phyloP scores from a whole-genome alignment of 495 filamentous ascomycete species.

The Wilcoxina mikolae region DNA sequence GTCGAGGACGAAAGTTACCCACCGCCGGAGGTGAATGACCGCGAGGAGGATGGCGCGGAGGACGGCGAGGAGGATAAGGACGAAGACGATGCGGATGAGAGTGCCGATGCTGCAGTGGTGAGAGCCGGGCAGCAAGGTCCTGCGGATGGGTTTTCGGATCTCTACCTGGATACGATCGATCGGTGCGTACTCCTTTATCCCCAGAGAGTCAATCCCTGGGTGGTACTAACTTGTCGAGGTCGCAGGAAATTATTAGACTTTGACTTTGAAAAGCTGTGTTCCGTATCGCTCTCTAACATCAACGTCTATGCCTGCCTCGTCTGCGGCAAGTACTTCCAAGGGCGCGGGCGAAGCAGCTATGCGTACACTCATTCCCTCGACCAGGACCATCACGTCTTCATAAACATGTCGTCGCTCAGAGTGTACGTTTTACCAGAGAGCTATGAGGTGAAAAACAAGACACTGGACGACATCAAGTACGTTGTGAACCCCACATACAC shows the following conservation, averaged over 20 bases:
- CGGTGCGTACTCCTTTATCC: slow-evolving; percentile 32
- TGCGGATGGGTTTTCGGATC: slow-evolving; percentile 77
- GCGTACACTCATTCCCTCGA: slow-evolving; percentile 98
- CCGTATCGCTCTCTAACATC: slow-evolving; percentile 86
- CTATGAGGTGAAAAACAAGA: slow-evolving; percentile 91
- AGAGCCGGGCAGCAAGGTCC: slow-evolving; percentile 47
- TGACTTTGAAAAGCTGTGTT: slow-evolving; percentile 97
- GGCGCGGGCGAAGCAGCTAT: slow-evolving; percentile 80
- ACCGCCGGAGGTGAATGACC: slow-evolving; percentile 29
- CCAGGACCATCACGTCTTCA: slow-evolving; percentile 85
- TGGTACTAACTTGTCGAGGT: background rate
- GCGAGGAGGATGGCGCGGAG: slow-evolving; percentile 24
- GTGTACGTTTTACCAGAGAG: slow-evolving; percentile 94
- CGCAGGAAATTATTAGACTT: slow-evolving; percentile 3
- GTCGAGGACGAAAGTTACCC: slow-evolving; percentile 19
- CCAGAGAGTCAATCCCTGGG: background rate
- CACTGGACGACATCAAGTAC: slow-evolving; percentile 96
- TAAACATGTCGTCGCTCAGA: slow-evolving; percentile 91
- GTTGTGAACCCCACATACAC: slow-evolving; percentile 84
- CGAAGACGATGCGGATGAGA: slow-evolving; percentile 33
- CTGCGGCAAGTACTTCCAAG: slow-evolving; percentile 95
- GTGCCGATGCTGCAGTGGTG: slow-evolving; percentile 34
- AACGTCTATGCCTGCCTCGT: slow-evolving; percentile 98
- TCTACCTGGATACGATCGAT: slow-evolving; percentile 96
- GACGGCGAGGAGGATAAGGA: slow-evolving; percentile 28